These are phyloP conservation scores for Trichoderma semiorbis DNA, from an alignment of 2,329 filamentous ascomycete species.

Conservation along the genomic window DNA sequence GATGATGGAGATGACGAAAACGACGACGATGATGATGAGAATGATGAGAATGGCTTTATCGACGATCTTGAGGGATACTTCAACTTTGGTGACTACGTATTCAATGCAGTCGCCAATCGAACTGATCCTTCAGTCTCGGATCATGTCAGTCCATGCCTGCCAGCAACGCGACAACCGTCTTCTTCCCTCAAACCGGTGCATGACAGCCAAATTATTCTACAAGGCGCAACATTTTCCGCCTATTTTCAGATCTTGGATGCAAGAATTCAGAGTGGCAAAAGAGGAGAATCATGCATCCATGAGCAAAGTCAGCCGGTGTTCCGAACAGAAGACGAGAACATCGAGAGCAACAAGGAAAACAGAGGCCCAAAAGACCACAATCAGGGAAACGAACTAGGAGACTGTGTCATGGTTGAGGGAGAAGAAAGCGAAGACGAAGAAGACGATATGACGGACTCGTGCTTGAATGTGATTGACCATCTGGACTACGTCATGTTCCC, in stretches of 20 bases:
- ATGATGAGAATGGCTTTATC: background rate
- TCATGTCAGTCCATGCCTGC: background rate
- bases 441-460: background rate
- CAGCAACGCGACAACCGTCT: background rate
- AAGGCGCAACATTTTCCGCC: background rate
- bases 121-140: too few relatives aligned
- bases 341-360: background rate
- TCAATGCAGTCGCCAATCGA: background rate
- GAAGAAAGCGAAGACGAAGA: background rate
- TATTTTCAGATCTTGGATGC: background rate
- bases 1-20: background rate
- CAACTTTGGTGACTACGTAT: background rate
- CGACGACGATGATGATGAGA: background rate
- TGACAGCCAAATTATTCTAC: background rate
- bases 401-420: background rate
- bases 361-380: background rate
- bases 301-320: background rate
- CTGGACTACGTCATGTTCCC: background rate
- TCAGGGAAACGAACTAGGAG: background rate
- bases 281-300: background rate
- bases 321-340: background rate
- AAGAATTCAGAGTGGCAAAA: background rate
- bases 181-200: background rate
- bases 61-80: background rate
- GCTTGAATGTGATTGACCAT: background rate